Evolutionary conservation across 2,329 filamentous ascomycete species (phyloP).

Genomic region (Orbilia brochopaga): DNA sequence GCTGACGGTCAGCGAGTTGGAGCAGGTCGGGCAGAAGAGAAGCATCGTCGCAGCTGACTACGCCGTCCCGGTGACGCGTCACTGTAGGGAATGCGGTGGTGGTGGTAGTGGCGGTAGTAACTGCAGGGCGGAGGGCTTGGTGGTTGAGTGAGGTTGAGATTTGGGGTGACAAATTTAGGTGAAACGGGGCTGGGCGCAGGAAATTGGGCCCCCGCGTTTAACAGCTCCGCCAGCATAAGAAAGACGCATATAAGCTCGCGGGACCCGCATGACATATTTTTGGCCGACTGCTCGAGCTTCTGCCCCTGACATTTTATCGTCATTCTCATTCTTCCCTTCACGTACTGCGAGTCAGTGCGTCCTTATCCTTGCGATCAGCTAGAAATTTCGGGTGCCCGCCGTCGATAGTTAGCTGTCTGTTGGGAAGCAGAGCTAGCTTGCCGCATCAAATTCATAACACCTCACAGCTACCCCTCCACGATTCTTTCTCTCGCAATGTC

Average conservation of each 20-base stretch:
- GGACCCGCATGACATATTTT: too few relatives aligned
- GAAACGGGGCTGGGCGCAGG: conserved; percentile 23
- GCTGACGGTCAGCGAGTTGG: conserved; percentile 77
- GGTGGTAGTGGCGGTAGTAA: not conserved
- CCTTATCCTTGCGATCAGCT: not conserved
- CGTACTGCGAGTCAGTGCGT: too few relatives aligned
- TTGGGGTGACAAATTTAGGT: conserved; percentile 33
- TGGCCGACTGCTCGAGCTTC: not conserved
- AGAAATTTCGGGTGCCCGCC: too few relatives aligned
- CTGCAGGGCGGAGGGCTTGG: not conserved
- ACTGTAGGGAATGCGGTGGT: not conserved
- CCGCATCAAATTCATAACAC: not conserved
- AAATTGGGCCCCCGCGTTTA: conserved; percentile 14
- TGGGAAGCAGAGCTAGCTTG: too few relatives aligned
- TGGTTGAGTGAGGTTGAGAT: conserved; percentile 8
- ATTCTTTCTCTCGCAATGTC: conserved; percentile 24
- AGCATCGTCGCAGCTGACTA: conserved; percentile 52
- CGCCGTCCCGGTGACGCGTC: conserved; percentile 2
- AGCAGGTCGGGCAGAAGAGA: conserved; percentile 76
- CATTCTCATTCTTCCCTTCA: too few relatives aligned
- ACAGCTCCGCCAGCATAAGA: not conserved
- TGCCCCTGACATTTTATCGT: not conserved
- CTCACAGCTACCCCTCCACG: not conserved
- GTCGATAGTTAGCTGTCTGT: not conserved
- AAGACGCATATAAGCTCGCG: not conserved